phyloP scores from a whole-genome alignment of 768 basidiomycete genomes.

The Cystobasidium onofrii region DNA sequence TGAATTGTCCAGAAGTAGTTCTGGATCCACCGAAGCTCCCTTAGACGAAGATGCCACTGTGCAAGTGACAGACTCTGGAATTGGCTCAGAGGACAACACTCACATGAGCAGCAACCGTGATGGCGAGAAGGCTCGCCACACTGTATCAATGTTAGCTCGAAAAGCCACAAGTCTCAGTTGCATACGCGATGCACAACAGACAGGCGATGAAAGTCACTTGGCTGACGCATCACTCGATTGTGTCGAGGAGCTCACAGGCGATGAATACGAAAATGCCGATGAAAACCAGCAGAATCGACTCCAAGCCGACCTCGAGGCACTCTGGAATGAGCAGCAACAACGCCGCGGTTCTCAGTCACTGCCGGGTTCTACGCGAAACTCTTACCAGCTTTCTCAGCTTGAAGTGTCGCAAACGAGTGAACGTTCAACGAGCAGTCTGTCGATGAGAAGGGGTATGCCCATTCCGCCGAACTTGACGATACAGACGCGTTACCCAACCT shows the following conservation, averaged over 20 bases:
- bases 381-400: neutral
- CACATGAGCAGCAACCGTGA: constrained; percentile 4
- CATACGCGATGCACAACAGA: constrained; percentile 41
- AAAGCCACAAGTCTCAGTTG: constrained; percentile 45
- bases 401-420: neutral
- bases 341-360: neutral
- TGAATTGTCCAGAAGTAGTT: neutral
- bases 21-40: constrained; percentile 5
- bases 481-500: neutral
- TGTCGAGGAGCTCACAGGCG: neutral
- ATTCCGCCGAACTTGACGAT: constrained; percentile 15
- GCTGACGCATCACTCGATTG: neutral
- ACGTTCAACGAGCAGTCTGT: constrained; percentile 10
- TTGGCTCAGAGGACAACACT: constrained; percentile 33
- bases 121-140: constrained; percentile 42
- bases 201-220: constrained; percentile 31
- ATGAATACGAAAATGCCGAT: neutral
- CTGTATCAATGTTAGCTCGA: constrained; percentile 45
- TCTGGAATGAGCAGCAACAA: neutral
- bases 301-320: neutral
- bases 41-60: constrained; percentile 9
- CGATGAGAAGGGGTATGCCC: constrained; percentile 19
- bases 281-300: neutral
- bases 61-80: constrained; percentile 34
- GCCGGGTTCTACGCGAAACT: neutral